phyloP scores from a whole-genome alignment of 495 filamentous ascomycete genomes.

The Penicillium odoratum region DNA sequence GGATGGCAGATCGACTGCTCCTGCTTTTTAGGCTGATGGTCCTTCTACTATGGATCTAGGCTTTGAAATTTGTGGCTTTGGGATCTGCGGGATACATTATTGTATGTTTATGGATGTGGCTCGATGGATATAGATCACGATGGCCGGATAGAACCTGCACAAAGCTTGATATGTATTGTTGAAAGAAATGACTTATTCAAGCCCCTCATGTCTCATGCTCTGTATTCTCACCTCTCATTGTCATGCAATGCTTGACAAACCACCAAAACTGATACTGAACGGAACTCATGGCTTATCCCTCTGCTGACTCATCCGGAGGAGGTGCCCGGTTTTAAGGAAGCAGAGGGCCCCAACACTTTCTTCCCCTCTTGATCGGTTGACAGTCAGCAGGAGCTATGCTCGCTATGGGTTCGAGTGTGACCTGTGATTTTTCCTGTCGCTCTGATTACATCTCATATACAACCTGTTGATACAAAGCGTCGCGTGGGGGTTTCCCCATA shows the following conservation, averaged over 20 bases:
- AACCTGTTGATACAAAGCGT: conserved; percentile 1
- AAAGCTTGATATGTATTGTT: not conserved
- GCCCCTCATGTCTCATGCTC: not conserved
- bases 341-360: not conserved
- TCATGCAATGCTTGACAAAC: not conserved
- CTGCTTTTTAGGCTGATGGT: conserved; percentile 4
- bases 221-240: not conserved
- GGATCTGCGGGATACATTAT: conserved; percentile 7
- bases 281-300: not conserved
- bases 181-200: not conserved
- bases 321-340: not conserved
- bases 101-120: not conserved
- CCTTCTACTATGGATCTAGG: not conserved
- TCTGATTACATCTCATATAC: not conserved
- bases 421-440: not conserved
- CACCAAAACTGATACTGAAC: not conserved
- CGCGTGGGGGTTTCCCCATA: conserved; percentile 18
- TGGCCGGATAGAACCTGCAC: too few relatives aligned
- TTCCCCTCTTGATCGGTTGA: conserved; percentile 2
- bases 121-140: not conserved
- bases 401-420: not conserved
- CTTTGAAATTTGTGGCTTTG: not conserved
- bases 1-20: conserved; percentile 62
- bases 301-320: conserved; percentile 6
- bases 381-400: conserved; percentile 4